Evolutionary conservation across 495 filamentous ascomycete species (phyloP).

Genomic region (Aspergillus avenaceus): DNA sequence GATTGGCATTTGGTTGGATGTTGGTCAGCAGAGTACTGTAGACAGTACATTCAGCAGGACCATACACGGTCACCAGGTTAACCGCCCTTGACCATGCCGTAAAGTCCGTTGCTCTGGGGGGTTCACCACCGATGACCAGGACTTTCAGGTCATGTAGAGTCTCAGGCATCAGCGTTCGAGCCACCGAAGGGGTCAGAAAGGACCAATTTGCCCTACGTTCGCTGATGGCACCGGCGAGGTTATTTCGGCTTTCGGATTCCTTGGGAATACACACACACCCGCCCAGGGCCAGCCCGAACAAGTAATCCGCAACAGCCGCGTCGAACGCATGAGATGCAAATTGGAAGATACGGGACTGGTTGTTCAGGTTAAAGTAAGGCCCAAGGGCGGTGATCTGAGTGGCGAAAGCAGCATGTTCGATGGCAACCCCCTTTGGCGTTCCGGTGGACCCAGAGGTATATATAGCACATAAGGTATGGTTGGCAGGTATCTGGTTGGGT

Average conservation of each 20-base stretch:
- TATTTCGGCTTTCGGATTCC: constrained; percentile 21
- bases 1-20: not conserved
- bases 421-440: constrained; percentile 23
- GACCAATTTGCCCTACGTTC: constrained; percentile 24
- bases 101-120: constrained; percentile 34
- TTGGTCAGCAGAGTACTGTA: constrained; percentile 18
- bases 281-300: constrained; percentile 29
- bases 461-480: too few species aligned
- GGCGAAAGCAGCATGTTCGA: constrained; percentile 9
- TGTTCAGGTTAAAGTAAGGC: not conserved
- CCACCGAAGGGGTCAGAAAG: constrained; percentile 33
- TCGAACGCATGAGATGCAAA: constrained; percentile 39
- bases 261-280: constrained; percentile 36
- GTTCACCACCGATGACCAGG: constrained; percentile 33
- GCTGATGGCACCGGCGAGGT: constrained; percentile 24
- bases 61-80: constrained; percentile 46
- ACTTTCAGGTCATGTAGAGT: constrained; percentile 26
- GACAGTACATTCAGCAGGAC: constrained; percentile 34
- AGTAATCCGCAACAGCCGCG: constrained; percentile 30
- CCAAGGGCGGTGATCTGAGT: not conserved
- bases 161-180: constrained; percentile 21
- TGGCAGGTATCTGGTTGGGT: too few species aligned
- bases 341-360: constrained; percentile 11
- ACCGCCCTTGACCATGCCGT: constrained; percentile 37
- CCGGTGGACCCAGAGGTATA: constrained; percentile 32